phyloP scores from a whole-genome alignment of 75 land plant species.

The Adiantum capillusveneris region DNA sequence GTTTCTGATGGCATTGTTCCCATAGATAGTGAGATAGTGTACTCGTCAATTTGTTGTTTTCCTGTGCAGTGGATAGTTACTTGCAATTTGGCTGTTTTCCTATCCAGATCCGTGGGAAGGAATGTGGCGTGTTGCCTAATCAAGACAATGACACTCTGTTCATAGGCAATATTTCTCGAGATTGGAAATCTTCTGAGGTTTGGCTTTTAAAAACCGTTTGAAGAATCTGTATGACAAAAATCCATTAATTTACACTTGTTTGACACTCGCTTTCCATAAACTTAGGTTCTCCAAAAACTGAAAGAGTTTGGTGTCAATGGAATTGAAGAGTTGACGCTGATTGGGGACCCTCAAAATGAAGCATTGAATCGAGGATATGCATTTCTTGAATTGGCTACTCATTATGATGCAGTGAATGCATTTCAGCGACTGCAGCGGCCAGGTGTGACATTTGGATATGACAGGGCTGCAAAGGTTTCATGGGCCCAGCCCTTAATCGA shows the following conservation, averaged over 20 bases:
- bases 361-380: constrained; percentile 28
- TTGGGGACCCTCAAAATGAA: constrained; percentile 22
- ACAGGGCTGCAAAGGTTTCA: constrained; percentile 30
- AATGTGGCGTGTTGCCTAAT: constrained; percentile 23
- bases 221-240: no score
- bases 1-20: no score
- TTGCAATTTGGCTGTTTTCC: neutral
- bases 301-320: constrained; percentile 20
- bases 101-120: constrained; percentile 30
- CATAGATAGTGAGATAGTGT: no score
- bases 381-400: constrained; percentile 21
- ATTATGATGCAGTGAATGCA: constrained; percentile 30
- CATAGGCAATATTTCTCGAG: constrained; percentile 34
- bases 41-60: neutral
- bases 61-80: neutral
- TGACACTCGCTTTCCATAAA: no score
- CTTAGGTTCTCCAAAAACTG: constrained; percentile 14
- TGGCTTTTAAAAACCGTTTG: no score
- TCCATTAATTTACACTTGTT: no score
- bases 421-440: constrained; percentile 23
- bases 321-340: constrained; percentile 25
- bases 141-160: constrained; percentile 37
- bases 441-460: constrained; percentile 32
- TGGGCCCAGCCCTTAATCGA: constrained; percentile 24
- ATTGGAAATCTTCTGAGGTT: constrained; percentile 42